Evolutionary conservation across 2,329 filamentous ascomycete species (phyloP).

Genomic region (Thielaviopsis ethacetica): DNA sequence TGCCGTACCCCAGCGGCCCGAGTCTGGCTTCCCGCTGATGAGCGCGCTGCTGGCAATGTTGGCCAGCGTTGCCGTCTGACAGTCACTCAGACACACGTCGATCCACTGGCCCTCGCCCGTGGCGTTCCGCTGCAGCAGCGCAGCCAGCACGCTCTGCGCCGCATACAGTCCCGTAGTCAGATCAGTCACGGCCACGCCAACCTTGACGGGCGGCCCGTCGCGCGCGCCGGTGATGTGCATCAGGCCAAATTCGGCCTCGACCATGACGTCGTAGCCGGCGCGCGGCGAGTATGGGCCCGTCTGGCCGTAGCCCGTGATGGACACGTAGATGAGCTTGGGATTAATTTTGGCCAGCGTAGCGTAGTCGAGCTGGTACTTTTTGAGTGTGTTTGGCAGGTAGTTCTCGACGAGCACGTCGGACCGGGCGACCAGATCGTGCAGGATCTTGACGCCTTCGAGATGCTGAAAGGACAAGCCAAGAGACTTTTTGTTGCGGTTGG

Average conservation of each 20-base stretch:
- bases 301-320: conserved; percentile 93
- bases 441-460: conserved; percentile 63
- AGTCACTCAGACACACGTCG: conserved; percentile 81
- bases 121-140: conserved; percentile 56
- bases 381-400: conserved; percentile 76
- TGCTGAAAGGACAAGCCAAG: conserved; percentile 83
- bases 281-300: conserved; percentile 76
- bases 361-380: conserved; percentile 86
- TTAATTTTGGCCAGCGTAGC: conserved; percentile 67
- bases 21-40: conserved; percentile 74
- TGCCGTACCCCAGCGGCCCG: conserved; percentile 86
- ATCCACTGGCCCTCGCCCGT: conserved; percentile 81
- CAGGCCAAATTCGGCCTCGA: conserved; percentile 91
- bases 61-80: conserved; percentile 83
- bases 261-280: conserved; percentile 98
- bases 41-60: conserved; percentile 89
- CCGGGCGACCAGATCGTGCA: conserved; percentile 68
- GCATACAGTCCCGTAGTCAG: conserved; percentile 91
- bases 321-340: conserved; percentile 77
- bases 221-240: conserved; percentile 95
- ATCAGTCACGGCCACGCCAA: conserved; percentile 93
- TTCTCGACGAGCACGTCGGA: conserved; percentile 95
- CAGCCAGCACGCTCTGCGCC: conserved; percentile 89
- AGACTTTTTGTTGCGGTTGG: conserved; percentile 95
- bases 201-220: conserved; percentile 85